Evolutionary conservation across 1,284 basidiomycete species (phyloP), one percentile per base, ranked within the genome.

Genomic region (Cryptococcus sp.): DNA sequence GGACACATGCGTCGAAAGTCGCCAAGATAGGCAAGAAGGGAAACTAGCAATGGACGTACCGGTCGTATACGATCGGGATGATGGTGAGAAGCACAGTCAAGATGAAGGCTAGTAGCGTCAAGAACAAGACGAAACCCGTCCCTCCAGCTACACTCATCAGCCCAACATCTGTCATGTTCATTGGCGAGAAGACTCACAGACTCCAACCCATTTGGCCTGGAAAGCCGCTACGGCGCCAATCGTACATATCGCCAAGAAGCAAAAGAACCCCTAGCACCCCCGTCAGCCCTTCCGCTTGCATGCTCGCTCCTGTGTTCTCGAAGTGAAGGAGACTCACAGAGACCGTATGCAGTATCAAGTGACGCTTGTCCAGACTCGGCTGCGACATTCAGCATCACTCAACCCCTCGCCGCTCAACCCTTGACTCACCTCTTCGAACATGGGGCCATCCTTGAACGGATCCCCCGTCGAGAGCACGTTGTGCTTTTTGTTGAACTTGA

Each of bases 181-280:
- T 21, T 18, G n/a, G 25, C 11, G 7, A 18, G 12, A 12, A 14
- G 4, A 82, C 87, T 63, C 63, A 91, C 89, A 91, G 46, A 87
- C 86, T 3, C 86, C 85, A 35, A 92, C 79, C 81, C 82, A 90
- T 60, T 85, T 84, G 5, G 84, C 82, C 60, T 94, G 90, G 69
- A 93, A 94, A 19, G 78, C 77, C 0, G 89, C 89, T 2, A 89
- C 85, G 56, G 84, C 84, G 4, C 84, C 89, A 63, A 87, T 89
- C 65, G 86, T 90, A 47, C 83, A 85, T 81, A 92, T 85, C 10
- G 86, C 82, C 40, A 93, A 78, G 66, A 93, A 92, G 66, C 85
- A 84, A 80, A 92, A 88, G 77, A 93, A 90, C 47, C 82, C 78
- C 76, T 91, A 83, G 2, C 78, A 81, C 21, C 25, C n/a, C 11